These are phyloP conservation scores for Russula griseocarnosa DNA, from an alignment of 768 basidiomycete genomes.

Conservation along the genomic window DNA sequence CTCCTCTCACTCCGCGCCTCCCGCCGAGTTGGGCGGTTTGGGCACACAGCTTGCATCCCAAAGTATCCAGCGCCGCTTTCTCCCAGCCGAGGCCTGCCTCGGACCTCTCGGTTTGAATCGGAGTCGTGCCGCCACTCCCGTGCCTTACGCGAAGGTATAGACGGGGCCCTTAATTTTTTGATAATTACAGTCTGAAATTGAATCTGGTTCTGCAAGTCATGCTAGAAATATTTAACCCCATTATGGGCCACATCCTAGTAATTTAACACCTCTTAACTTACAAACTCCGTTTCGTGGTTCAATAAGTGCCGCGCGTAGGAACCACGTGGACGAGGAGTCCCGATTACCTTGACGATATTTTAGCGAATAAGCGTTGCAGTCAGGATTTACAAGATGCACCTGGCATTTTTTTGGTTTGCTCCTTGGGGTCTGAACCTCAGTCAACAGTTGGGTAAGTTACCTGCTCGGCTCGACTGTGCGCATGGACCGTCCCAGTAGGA, in stretches of 20 bases:
- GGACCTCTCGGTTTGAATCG: neutral
- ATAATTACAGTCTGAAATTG: too few relatives aligned
- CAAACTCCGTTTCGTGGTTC: too few relatives aligned
- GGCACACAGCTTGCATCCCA: neutral
- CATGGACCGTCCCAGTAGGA: neutral
- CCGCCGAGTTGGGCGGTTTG: neutral
- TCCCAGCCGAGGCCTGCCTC: neutral
- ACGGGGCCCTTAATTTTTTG: too few relatives aligned
- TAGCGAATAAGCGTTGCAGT: neutral
- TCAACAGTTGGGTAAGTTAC: neutral
- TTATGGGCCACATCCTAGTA: too few relatives aligned
- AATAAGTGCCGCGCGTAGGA: neutral
- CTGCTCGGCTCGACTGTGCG: neutral
- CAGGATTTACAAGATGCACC: neutral
- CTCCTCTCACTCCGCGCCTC: slow-evolving; percentile 10
- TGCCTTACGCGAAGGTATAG: neutral
- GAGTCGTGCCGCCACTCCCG: neutral
- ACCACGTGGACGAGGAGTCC: neutral
- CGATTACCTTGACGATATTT: slow-evolving; percentile 10
- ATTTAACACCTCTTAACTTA: too few relatives aligned
- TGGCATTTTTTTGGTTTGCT: neutral
- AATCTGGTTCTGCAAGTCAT: too few relatives aligned
- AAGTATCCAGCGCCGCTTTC: slow-evolving; percentile 14
- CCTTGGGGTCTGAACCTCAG: neutral
- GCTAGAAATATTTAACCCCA: too few relatives aligned